Evolutionary conservation across 805 yeast species (phyloP).

Genomic region (Candida rishiriensis): DNA sequence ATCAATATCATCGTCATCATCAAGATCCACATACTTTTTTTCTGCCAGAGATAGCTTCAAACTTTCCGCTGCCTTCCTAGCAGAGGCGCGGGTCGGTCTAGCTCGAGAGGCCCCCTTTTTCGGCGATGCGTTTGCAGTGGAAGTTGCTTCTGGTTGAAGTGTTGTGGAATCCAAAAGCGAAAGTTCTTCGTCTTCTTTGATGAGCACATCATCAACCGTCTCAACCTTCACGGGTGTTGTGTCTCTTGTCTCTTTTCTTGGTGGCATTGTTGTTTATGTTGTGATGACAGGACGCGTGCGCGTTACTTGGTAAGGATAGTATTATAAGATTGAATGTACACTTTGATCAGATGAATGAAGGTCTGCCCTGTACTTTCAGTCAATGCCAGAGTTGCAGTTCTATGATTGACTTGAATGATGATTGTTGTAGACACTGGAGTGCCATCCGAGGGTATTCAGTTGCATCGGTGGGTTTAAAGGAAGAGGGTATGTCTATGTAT

Average conservation of each 20-base stretch:
- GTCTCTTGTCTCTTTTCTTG: neutral
- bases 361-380: too few relatives aligned
- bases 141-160: conserved; percentile 12
- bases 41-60: neutral
- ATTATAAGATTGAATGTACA: too few relatives aligned
- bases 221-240: neutral
- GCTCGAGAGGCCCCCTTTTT: neutral
- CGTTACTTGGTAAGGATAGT: too few relatives aligned
- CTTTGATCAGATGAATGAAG: too few relatives aligned
- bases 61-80: conserved; percentile 9
- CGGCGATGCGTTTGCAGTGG: conserved; percentile 11
- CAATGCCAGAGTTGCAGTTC: too few relatives aligned
- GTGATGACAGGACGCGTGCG: too few relatives aligned
- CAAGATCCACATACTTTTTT: neutral
- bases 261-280: too few relatives aligned
- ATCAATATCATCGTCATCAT: conserved; percentile 4
- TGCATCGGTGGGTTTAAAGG: too few relatives aligned
- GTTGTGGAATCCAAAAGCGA: conserved; percentile 1
- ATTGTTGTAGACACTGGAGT: too few relatives aligned
- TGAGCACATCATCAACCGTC: neutral
- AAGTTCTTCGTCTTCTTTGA: neutral
- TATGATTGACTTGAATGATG: too few relatives aligned
- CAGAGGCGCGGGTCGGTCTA: conserved; percentile 3
- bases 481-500: too few relatives aligned
- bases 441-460: too few relatives aligned